A percentile compares a stretch with the other conserved stretches of the same genome.
Evolutionary conservation across 805 yeast genomes (phyloP).

Genomic region (Candida mattraensis): DNA sequence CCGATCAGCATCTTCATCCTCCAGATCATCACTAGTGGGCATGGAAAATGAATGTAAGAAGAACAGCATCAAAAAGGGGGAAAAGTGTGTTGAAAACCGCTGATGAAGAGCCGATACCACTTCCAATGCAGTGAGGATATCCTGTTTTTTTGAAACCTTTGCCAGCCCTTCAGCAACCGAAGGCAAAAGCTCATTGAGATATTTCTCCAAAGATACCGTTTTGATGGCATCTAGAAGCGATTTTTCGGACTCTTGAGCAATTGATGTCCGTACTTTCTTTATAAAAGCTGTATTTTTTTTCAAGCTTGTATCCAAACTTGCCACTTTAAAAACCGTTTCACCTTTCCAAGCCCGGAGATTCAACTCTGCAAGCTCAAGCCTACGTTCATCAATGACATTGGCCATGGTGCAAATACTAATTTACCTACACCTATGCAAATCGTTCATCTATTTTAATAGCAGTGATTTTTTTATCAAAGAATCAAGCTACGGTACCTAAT

Average conservation of each 20-base stretch:
- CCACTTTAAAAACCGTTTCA: constrained; percentile 33
- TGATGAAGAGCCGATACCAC: constrained; percentile 75
- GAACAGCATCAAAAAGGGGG: constrained; percentile 46
- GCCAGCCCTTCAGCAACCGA: constrained; percentile 63
- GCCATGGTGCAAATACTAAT: too few relatives aligned
- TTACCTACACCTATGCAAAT: too few relatives aligned
- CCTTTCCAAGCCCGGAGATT: constrained; percentile 59
- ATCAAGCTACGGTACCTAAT: too few relatives aligned
- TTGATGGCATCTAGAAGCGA: constrained; percentile 59
- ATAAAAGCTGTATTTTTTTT: constrained; percentile 83
- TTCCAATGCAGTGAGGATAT: constrained; percentile 62
- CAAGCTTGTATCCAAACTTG: constrained; percentile 63
- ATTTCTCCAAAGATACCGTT: constrained; percentile 67
- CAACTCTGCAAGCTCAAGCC: constrained; percentile 36
- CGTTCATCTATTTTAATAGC: too few relatives aligned
- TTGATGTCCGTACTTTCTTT: constrained; percentile 59
- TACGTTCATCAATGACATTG: constrained; percentile 18
- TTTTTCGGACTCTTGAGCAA: constrained; percentile 50
- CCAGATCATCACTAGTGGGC: constrained; percentile 20
- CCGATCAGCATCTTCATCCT: constrained; percentile 24
- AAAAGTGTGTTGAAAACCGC: constrained; percentile 57
- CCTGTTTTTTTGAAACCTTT: constrained; percentile 53
- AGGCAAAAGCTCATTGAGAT: constrained; percentile 65
- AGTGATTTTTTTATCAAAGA: too few relatives aligned
- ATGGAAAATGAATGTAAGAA: constrained; percentile 42